Evolutionary conservation across 2,329 filamentous ascomycete species (phyloP).

Genomic region (Pestalotiopsis fici): DNA sequence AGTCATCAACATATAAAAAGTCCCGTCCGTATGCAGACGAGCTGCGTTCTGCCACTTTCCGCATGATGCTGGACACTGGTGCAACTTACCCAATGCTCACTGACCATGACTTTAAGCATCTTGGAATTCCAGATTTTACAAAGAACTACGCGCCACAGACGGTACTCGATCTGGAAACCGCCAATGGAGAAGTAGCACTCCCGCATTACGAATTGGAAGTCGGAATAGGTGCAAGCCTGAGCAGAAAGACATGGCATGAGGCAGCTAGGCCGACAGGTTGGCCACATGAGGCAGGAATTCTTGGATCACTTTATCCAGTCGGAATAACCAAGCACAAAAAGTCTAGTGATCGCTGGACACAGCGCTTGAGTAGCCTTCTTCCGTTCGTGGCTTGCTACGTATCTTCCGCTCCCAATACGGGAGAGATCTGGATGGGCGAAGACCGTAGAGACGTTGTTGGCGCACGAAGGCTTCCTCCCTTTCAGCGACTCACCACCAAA

Average conservation of each 20-base stretch:
- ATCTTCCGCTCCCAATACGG: slow-evolving; percentile 37
- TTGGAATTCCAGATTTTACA: slow-evolving; percentile 31
- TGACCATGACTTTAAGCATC: slow-evolving; percentile 30
- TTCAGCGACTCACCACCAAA: slow-evolving; percentile 25
- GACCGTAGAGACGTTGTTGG: slow-evolving; percentile 45
- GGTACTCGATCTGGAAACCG: slow-evolving; percentile 4
- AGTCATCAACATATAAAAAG: too few relatives aligned
- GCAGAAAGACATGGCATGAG: not conserved
- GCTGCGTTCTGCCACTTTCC: slow-evolving; percentile 24
- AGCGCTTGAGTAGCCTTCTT: slow-evolving; percentile 41
- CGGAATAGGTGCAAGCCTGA: slow-evolving; percentile 16
- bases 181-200: not conserved
- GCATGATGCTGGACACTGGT: slow-evolving; percentile 42
- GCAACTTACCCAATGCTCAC: slow-evolving; percentile 41
- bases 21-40: not conserved
- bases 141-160: slow-evolving; percentile 37
- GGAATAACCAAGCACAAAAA: slow-evolving; percentile 6
- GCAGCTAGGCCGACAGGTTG: slow-evolving; percentile 11
- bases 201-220: slow-evolving; percentile 17
- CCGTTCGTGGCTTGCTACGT: slow-evolving; percentile 44
- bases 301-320: slow-evolving; percentile 31
- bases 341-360: slow-evolving; percentile 5
- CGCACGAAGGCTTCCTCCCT: slow-evolving; percentile 38
- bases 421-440: slow-evolving; percentile 40
- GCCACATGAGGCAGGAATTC: slow-evolving; percentile 19